Conservation (phyloP, 257 asterid genomes). For the Voacanga thouarsii region DNA sequence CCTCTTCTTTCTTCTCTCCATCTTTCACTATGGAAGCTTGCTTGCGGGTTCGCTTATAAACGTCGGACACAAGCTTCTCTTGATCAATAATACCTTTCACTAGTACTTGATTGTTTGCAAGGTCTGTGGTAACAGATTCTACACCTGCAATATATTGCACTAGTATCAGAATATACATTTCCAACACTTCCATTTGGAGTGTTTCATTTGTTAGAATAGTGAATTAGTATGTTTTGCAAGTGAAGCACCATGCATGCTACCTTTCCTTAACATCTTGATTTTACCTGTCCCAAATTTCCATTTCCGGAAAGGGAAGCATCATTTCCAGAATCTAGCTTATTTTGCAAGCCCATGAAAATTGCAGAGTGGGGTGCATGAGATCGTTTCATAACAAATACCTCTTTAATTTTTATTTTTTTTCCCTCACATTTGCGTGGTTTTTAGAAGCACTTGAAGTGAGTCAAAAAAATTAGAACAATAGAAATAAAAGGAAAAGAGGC, state of each 20-base stretch:
- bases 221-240: too few relatives aligned
- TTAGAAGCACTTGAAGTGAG: too few relatives aligned
- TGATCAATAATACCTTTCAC: slow-evolving; percentile 80
- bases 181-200: not conserved
- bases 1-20: slow-evolving; percentile 51
- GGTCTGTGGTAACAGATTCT: slow-evolving; percentile 67
- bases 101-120: slow-evolving; percentile 47
- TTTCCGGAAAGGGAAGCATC: not conserved
- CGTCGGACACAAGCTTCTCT: slow-evolving; percentile 61
- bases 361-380: too few relatives aligned
- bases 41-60: slow-evolving; percentile 75
- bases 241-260: too few relatives aligned
- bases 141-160: slow-evolving; percentile 45
- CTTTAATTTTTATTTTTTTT: too few relatives aligned
- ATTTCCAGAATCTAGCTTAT: too few relatives aligned
- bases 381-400: too few relatives aligned
- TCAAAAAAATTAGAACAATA: not conserved
- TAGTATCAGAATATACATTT: not conserved
- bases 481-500: too few relatives aligned
- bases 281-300: not conserved
- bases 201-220: not conserved
- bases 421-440: too few relatives aligned
- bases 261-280: too few relatives aligned
- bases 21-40: slow-evolving; percentile 65
- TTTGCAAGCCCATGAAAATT: too few relatives aligned